Percentiles rank a stretch among this genome's conserved stretches.
These are phyloP conservation scores for Sporothrix euskadiensis DNA, from an alignment of 2,329 filamentous ascomycete species.

Conservation along the genomic window DNA sequence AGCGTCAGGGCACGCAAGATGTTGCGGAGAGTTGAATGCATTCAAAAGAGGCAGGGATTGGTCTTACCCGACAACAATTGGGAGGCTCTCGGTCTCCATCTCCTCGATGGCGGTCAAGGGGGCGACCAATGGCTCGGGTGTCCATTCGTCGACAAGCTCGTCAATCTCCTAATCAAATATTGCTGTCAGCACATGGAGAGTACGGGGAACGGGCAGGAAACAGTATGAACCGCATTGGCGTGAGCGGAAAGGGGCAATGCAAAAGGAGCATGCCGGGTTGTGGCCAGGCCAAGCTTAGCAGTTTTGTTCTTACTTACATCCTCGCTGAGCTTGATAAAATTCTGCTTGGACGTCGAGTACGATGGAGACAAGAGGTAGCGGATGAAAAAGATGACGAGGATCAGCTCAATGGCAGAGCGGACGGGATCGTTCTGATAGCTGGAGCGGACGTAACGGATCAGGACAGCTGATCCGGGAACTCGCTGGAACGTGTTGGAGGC, in stretches of 20 bases:
- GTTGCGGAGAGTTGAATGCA: not conserved
- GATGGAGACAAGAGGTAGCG: constrained; percentile 88
- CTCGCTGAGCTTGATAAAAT: constrained; percentile 84
- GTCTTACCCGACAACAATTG: constrained; percentile 79
- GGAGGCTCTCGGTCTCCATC: constrained; percentile 77
- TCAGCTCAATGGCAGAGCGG: constrained; percentile 86
- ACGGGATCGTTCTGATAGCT: constrained; percentile 98
- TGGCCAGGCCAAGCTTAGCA: not conserved
- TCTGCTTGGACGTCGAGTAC: constrained; percentile 88
- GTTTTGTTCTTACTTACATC: constrained; percentile 49
- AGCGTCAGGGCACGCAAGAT: not conserved
- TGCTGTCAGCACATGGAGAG: not conserved
- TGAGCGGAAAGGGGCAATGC: not conserved
- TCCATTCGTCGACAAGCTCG: constrained; percentile 95
- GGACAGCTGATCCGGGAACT: constrained; percentile 88
- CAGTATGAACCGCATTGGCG: not conserved
- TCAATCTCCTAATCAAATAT: constrained; percentile 69
- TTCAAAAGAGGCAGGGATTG: not conserved
- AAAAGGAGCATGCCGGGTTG: not conserved
- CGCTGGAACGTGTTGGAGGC: constrained; percentile 73
- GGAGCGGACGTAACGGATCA: constrained; percentile 92
- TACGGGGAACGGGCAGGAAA: not conserved
- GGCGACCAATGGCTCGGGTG: constrained; percentile 84
- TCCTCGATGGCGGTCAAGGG: constrained; percentile 74
- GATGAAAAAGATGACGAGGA: constrained; percentile 93